These are phyloP conservation scores for Akanthomyces lecanii DNA, from an alignment of 2,329 filamentous ascomycete species.

Conservation along the genomic window DNA sequence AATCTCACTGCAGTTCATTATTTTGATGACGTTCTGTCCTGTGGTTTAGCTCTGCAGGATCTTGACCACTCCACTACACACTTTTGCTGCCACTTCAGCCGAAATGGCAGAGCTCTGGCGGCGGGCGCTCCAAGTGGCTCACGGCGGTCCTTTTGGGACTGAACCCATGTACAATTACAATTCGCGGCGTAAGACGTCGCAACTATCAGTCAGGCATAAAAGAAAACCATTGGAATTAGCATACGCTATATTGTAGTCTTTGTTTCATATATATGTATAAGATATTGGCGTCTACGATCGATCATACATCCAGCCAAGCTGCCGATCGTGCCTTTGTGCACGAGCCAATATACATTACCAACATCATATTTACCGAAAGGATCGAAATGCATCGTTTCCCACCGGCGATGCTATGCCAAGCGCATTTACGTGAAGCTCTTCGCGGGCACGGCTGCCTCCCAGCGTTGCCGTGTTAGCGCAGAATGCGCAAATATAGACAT, in stretches of 20 bases:
- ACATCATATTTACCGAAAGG: slow-evolving; percentile 33
- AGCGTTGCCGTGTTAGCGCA: slow-evolving; percentile 57
- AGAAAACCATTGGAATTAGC: neutral
- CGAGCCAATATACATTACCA: neutral
- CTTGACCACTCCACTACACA: neutral
- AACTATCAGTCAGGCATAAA: neutral
- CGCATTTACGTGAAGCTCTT: slow-evolving; percentile 34
- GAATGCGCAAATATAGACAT: slow-evolving; percentile 60
- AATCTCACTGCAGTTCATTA: too few relatives aligned
- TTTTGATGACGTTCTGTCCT: slow-evolving; percentile 13
- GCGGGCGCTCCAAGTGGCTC: neutral
- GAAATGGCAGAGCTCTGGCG: slow-evolving; percentile 30
- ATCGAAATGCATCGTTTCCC: slow-evolving; percentile 40
- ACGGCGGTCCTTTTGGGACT: neutral
- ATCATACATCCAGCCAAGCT: slow-evolving; percentile 20
- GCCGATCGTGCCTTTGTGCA: slow-evolving; percentile 2
- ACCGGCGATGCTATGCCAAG: slow-evolving; percentile 33
- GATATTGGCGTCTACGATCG: slow-evolving; percentile 13
- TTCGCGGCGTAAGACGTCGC: neutral
- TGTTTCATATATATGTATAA: neutral
- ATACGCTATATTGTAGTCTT: neutral
- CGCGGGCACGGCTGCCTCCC: slow-evolving; percentile 45
- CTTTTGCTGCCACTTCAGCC: slow-evolving; percentile 30
- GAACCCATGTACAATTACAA: neutral
- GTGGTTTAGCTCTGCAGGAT: too few relatives aligned